phyloP scores from a whole-genome alignment of 257 asterid genomes.

The Nicotiana benthamiana region DNA sequence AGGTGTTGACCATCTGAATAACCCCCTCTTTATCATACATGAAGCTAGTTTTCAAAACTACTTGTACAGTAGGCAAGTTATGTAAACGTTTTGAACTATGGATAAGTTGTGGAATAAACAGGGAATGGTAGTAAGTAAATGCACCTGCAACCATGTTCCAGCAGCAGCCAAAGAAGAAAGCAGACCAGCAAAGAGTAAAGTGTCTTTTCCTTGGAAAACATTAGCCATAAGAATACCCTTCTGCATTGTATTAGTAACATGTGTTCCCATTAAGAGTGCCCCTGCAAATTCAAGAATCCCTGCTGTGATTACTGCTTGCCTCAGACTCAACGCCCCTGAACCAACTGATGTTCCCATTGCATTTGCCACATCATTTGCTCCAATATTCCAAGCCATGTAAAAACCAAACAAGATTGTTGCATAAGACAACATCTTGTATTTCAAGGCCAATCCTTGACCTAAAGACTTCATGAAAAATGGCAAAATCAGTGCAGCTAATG shows the following conservation, averaged over 20 bases:
- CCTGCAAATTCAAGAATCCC: slow-evolving; percentile 87
- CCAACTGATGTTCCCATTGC: slow-evolving; percentile 99
- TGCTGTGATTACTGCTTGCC: slow-evolving; percentile 81
- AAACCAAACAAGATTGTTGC: slow-evolving; percentile 69
- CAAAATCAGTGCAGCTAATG: slow-evolving; percentile 53
- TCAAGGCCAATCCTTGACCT: slow-evolving; percentile 44
- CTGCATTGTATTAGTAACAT: slow-evolving; percentile 96
- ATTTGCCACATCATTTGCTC: slow-evolving; percentile 95
- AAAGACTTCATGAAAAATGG: slow-evolving; percentile 71
- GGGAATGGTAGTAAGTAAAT: neutral
- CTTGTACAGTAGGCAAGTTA: neutral
- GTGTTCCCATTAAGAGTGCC: slow-evolving; percentile 85
- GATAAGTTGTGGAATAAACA: neutral
- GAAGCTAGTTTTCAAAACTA: neutral
- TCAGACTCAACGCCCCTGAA: slow-evolving; percentile 76
- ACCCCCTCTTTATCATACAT: neutral
- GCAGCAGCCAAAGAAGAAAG: slow-evolving; percentile 93
- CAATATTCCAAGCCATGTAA: slow-evolving; percentile 98
- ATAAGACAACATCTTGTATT: slow-evolving; percentile 53
- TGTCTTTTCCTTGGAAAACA: slow-evolving; percentile 84
- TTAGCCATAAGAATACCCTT: slow-evolving; percentile 78
- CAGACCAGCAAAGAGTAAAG: slow-evolving; percentile 82
- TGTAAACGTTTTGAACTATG: neutral
- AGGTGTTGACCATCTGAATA: too few relatives aligned
- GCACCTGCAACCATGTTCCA: slow-evolving; percentile 97